phyloP scores from a whole-genome alignment of 768 basidiomycete genomes.

The Amanita molliuscula region DNA sequence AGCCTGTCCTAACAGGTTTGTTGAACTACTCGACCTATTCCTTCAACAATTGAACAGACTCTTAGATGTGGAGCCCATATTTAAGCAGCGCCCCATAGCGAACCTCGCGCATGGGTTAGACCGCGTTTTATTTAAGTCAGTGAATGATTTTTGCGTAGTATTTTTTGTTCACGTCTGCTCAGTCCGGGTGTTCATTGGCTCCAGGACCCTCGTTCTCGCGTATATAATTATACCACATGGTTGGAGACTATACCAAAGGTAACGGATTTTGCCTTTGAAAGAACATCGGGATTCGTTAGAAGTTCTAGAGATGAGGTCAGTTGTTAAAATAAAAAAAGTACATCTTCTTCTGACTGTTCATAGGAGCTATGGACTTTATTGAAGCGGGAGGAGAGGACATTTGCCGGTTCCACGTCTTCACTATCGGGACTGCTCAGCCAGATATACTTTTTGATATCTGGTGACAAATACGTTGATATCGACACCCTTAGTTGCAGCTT shows the following conservation, averaged over 20 bases:
- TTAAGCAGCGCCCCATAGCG: slow-evolving; percentile 40
- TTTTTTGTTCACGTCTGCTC: slow-evolving; percentile 5
- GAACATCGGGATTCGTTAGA: slow-evolving; percentile 59
- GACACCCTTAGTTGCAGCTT: slow-evolving; percentile 53
- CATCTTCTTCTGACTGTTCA: neutral
- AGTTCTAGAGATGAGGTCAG: slow-evolving; percentile 70
- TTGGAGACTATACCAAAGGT: slow-evolving; percentile 69
- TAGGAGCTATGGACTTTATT: slow-evolving; percentile 64
- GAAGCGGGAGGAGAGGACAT: slow-evolving; percentile 43
- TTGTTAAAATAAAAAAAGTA: neutral
- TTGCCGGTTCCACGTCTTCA: slow-evolving; percentile 86
- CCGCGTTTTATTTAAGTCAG: slow-evolving; percentile 69
- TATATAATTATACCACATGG: slow-evolving; percentile 75
- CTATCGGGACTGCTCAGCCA: slow-evolving; percentile 77
- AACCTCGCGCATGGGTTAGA: slow-evolving; percentile 53
- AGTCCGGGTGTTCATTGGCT: slow-evolving; percentile 89
- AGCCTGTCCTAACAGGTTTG: slow-evolving; percentile 30
- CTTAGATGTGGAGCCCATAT: slow-evolving; percentile 31
- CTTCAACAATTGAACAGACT: neutral
- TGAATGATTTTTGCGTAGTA: slow-evolving; percentile 4
- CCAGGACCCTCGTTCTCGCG: slow-evolving; percentile 73
- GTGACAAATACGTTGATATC: slow-evolving; percentile 55
- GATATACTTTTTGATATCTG: slow-evolving; percentile 81
- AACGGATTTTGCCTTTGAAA: slow-evolving; percentile 77
- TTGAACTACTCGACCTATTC: neutral